A percentile compares a stretch with the other conserved stretches of the same genome.
Evolutionary conservation across 176 grass and related monocot genomes (phyloP).

Genomic region (Tillandsia fasciculata): DNA sequence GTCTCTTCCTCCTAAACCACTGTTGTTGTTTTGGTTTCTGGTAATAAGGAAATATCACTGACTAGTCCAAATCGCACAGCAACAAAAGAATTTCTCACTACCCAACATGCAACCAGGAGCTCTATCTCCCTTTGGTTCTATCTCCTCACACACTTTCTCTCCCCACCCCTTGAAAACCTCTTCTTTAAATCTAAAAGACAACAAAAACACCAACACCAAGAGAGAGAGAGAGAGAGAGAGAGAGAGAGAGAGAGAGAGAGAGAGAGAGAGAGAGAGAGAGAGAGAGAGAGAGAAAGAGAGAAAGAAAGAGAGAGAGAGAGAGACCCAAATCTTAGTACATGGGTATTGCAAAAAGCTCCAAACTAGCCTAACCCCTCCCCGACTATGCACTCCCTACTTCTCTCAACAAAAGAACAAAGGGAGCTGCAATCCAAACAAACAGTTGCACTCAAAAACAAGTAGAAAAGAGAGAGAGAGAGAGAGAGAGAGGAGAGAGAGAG

Average conservation of each 20-base stretch:
- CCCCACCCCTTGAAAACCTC: not conserved
- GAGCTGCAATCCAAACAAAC: constrained; percentile 31
- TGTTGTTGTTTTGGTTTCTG: constrained; percentile 25
- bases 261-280: not conserved
- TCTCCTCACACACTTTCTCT: constrained; percentile 11
- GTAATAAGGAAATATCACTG: constrained; percentile 16
- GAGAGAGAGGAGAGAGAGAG: constrained; percentile 6
- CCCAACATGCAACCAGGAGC: constrained; percentile 11
- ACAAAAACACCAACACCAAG: constrained; percentile 11
- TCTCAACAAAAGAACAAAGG: constrained; percentile 36
- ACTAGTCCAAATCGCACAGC: constrained; percentile 16
- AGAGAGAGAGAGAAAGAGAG: not conserved
- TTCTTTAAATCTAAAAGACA: constrained; percentile 13
- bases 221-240: not conserved
- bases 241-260: not conserved
- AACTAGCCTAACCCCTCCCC: not conserved
- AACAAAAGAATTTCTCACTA: constrained; percentile 14
- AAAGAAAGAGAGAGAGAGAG: not conserved
- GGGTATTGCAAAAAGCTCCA: not conserved
- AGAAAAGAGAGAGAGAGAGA: constrained; percentile 20
- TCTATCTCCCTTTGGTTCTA: constrained; percentile 1
- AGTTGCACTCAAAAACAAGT: constrained; percentile 28
- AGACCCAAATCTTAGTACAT: constrained; percentile 10
- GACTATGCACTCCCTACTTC: not conserved
- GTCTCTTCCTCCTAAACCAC: not conserved